These are phyloP conservation scores for Gaultheria prostrata DNA, from an alignment of 148 eudicot species.

Conservation along the genomic window DNA sequence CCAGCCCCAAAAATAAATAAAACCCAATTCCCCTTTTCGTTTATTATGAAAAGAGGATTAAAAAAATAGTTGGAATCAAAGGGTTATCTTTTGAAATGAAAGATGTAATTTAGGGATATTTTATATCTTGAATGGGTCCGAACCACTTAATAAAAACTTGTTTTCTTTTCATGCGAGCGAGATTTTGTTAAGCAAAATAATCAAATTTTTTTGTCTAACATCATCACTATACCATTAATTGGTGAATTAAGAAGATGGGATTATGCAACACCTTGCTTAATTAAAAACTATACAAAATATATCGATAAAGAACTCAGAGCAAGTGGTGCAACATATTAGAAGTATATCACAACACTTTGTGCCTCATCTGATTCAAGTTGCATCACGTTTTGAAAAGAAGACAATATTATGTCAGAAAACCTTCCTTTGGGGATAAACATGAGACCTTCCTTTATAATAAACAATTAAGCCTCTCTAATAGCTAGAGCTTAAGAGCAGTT, in stretches of 20 bases:
- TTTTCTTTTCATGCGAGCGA: no score
- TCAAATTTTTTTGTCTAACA: no score
- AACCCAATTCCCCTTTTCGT: no score
- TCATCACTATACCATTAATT: background rate
- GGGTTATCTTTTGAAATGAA: no score
- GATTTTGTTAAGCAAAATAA: no score
- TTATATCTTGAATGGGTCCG: no score
- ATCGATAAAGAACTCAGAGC: background rate
- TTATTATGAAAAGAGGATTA: no score
- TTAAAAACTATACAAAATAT: background rate
- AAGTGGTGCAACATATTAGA: background rate
- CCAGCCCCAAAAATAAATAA: no score
- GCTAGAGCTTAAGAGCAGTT: background rate
- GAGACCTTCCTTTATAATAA: background rate
- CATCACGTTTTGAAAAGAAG: background rate
- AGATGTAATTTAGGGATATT: no score
- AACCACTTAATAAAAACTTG: no score
- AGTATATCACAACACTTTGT: background rate
- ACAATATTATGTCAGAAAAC: background rate
- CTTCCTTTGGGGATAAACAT: background rate
- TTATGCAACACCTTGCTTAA: background rate
- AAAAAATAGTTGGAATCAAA: no score
- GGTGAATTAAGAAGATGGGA: conserved; percentile 5
- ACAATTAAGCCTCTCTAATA: background rate
- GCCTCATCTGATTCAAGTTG: background rate